phyloP scores from a whole-genome alignment of 805 yeast genomes.

The Ogataea glucozyma region DNA sequence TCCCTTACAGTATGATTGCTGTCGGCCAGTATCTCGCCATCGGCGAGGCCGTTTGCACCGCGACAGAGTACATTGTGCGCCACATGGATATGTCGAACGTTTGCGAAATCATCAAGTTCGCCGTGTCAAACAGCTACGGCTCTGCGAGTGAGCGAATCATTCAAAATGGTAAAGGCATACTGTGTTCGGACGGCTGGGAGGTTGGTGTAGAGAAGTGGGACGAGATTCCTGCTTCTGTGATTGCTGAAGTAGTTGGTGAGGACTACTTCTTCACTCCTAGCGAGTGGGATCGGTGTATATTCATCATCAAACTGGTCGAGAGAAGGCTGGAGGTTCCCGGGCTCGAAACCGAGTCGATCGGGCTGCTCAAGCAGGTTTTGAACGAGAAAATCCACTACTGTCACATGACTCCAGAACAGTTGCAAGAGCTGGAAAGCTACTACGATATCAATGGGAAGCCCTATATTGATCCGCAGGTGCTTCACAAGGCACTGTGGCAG shows the following conservation, averaged over 20 bases:
- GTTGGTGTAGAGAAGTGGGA: slow-evolving; percentile 48
- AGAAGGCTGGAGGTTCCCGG: slow-evolving; percentile 31
- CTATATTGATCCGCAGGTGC: slow-evolving; percentile 39
- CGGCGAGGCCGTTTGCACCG: slow-evolving; percentile 43
- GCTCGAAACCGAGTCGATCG: slow-evolving; percentile 21
- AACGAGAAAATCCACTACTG: slow-evolving; percentile 47
- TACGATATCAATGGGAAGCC: slow-evolving; percentile 39
- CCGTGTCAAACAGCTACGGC: slow-evolving; percentile 46
- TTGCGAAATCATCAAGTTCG: slow-evolving; percentile 42
- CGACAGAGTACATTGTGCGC: slow-evolving; percentile 42
- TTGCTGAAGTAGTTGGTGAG: slow-evolving; percentile 46
- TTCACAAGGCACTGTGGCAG: slow-evolving; percentile 53
- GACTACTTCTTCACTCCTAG: slow-evolving; percentile 55
- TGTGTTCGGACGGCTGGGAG: slow-evolving; percentile 53
- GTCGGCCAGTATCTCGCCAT: slow-evolving; percentile 52
- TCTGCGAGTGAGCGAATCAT: slow-evolving; percentile 45
- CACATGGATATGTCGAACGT: slow-evolving; percentile 40
- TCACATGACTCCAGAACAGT: slow-evolving; percentile 49
- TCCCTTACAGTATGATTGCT: slow-evolving; percentile 47
- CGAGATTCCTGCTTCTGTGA: slow-evolving; percentile 43
- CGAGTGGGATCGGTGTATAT: slow-evolving; percentile 57
- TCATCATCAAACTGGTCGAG: slow-evolving; percentile 44
- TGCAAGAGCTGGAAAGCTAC: slow-evolving; percentile 44
- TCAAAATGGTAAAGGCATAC: slow-evolving; percentile 47
- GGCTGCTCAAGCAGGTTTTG: slow-evolving; percentile 35